Evolutionary conservation across 73 alveolate species (phyloP).

Genomic region (Halteria grandinella): DNA sequence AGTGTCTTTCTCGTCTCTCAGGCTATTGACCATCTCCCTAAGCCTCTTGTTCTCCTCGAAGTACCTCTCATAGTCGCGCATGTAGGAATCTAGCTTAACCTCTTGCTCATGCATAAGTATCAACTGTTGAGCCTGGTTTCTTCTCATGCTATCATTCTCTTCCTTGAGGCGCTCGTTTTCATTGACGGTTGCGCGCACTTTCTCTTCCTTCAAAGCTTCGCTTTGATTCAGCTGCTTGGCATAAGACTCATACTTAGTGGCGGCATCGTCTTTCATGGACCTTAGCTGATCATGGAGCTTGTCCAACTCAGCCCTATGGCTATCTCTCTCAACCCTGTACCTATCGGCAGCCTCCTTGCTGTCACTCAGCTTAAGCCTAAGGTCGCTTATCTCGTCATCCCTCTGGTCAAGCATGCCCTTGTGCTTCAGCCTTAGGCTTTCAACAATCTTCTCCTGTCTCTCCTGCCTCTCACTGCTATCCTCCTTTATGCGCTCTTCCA

Average conservation of each 20-base stretch:
- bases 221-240: constrained; percentile 48
- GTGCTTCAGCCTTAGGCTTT: constrained; percentile 61
- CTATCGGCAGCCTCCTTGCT: constrained; percentile 17
- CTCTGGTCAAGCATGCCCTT: constrained; percentile 46
- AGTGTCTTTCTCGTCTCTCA: constrained; percentile 64
- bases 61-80: constrained; percentile 57
- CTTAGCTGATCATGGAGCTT: constrained; percentile 31
- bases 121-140: too few species aligned
- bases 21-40: constrained; percentile 18
- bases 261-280: constrained; percentile 26
- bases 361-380: constrained; percentile 47
- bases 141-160: constrained; percentile 45
- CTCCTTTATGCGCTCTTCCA: constrained; percentile 54
- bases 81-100: constrained; percentile 39
- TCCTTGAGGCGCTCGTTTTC: constrained; percentile 45
- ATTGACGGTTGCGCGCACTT: constrained; percentile 16
- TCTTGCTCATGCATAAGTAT: constrained; percentile 46
- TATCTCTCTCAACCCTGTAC: constrained; percentile 42
- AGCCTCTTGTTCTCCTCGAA: constrained; percentile 60
- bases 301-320: constrained; percentile 49
- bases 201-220: constrained; percentile 47
- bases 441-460: constrained; percentile 56
- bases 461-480: constrained; percentile 62
- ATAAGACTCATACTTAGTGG: constrained; percentile 56
- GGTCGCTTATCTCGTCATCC: constrained; percentile 70